Conservation (phyloP, 2,329 filamentous ascomycete genomes). For the Alternaria sp. region DNA sequence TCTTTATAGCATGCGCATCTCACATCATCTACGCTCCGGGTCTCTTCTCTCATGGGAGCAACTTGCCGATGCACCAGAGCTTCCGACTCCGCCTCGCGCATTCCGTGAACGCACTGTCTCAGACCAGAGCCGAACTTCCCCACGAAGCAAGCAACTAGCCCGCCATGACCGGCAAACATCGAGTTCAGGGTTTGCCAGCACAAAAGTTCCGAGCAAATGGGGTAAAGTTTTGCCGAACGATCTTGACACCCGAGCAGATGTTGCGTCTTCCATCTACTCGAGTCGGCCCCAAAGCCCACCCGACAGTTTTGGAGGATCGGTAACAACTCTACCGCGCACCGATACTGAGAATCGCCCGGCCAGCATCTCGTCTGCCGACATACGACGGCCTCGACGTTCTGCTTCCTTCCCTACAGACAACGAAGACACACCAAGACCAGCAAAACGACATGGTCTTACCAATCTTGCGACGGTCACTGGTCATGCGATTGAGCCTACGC, state of each 20-base stretch:
- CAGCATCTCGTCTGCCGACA: constrained; percentile 13
- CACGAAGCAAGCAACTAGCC: constrained; percentile 9
- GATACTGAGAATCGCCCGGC: constrained; percentile 11
- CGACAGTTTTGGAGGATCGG: constrained; percentile 36
- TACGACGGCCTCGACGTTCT: constrained; percentile 21
- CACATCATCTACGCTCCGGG: constrained; percentile 52
- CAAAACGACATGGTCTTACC: constrained; percentile 12
- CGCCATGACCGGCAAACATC: constrained; percentile 41
- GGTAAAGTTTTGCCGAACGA: constrained; percentile 39
- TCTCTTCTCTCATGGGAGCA: constrained; percentile 49
- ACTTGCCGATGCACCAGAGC: constrained; percentile 28
- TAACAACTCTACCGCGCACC: constrained; percentile 22
- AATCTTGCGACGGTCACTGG: constrained; percentile 11
- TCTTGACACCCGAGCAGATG: constrained; percentile 18
- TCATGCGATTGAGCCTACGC: background rate
- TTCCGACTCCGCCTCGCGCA: constrained; percentile 17
- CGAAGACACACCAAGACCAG: constrained; percentile 31
- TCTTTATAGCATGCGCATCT: constrained; percentile 54
- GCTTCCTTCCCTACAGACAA: constrained; percentile 32
- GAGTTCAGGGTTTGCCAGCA: constrained; percentile 47
- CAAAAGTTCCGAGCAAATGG: constrained; percentile 47
- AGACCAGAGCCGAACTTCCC: constrained; percentile 25
- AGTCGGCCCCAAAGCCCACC: constrained; percentile 47
- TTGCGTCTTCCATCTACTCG: constrained; percentile 51
- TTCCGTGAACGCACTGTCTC: constrained; percentile 27